Base-by-base conservation (phyloP, 2,329 filamentous ascomycete species). In the Paraphaeosphaeria sporulosa region DNA sequence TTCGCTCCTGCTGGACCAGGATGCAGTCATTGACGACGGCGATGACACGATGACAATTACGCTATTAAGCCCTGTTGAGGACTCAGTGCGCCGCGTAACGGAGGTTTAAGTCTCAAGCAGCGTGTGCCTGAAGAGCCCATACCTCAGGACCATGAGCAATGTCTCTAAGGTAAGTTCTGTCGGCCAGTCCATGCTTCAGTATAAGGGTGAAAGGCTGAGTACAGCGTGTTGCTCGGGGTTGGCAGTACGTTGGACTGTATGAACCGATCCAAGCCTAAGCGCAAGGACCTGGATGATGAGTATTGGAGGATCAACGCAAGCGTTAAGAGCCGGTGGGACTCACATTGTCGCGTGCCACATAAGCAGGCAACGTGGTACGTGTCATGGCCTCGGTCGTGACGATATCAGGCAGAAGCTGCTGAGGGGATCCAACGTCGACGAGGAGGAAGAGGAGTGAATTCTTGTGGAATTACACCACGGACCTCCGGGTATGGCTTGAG, bases 311-410 rank as follows among this genome's bases (percentile, higher is more conserved):
- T 68, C 42, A 46, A 60, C 52, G 32, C 54, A 8, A 54, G 40
- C 9, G 60, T 59, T 4, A 58, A 62, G 10, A 52, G 65, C 9
- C 57, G 62, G 4, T 76, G 73, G 73, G 71, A 73, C 47, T 57
- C 57, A 10, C 51, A 38, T 6, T 59, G 57, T 34, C 57, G 57
- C 7, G 23, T 52, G 27, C 55, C 6, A 7, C 57, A 59, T 38
- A 49, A 49, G 4, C 57, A 59, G 30, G 17, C 51, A 1, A 46
- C 57, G 7, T 59, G 57, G 57, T 59, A 59, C 30, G 46, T 59
- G 0, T 55, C 51, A n/a, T 55, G 57, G 57, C 46, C n/a, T 59
- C 3, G 57, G 57, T 17, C 43, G 51, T 12, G 51, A 55, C 15
- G 52, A 55, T 8, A 34, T 32, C n/a, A 52, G 42, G 23, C 57